These are phyloP conservation scores for Alternaria gaisen DNA, from an alignment of 2,329 filamentous ascomycete species.

Conservation along the genomic window DNA sequence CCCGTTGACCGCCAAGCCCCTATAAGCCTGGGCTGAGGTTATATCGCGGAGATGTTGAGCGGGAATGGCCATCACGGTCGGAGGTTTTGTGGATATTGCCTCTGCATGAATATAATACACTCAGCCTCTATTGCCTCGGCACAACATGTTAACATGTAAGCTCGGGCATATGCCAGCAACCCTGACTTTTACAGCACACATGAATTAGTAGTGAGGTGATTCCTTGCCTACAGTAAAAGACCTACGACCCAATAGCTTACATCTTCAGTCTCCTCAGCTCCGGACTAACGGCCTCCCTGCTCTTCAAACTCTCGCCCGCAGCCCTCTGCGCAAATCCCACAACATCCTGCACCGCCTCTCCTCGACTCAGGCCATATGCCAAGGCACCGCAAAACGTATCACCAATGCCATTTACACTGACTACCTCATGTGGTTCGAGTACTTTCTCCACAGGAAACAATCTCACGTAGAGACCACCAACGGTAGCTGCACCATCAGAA, in stretches of 20 bases:
- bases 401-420: slow-evolving; percentile 93
- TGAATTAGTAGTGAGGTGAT: not conserved
- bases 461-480: slow-evolving; percentile 83
- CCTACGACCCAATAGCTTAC: not conserved
- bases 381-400: slow-evolving; percentile 91
- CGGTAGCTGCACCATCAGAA: slow-evolving; percentile 58
- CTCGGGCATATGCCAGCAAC: not conserved
- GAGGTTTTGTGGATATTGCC: not conserved
- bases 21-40: not conserved
- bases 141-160: not conserved
- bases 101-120: not conserved
- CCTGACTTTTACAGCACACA: not conserved
- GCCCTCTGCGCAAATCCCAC: slow-evolving; percentile 84
- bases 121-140: not conserved
- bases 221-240: not conserved
- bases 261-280: slow-evolving; percentile 54
- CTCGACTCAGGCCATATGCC: slow-evolving; percentile 75
- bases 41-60: not conserved
- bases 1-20: too few species aligned
- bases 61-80: not conserved
- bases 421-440: slow-evolving; percentile 69
- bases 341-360: slow-evolving; percentile 65
- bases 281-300: slow-evolving; percentile 74
- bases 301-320: slow-evolving; percentile 79
- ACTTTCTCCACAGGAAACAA: slow-evolving; percentile 71